Base-by-base conservation (phyloP, 1,284 basidiomycete genomes). In the Erythrobasidium hasegawianum region DNA sequence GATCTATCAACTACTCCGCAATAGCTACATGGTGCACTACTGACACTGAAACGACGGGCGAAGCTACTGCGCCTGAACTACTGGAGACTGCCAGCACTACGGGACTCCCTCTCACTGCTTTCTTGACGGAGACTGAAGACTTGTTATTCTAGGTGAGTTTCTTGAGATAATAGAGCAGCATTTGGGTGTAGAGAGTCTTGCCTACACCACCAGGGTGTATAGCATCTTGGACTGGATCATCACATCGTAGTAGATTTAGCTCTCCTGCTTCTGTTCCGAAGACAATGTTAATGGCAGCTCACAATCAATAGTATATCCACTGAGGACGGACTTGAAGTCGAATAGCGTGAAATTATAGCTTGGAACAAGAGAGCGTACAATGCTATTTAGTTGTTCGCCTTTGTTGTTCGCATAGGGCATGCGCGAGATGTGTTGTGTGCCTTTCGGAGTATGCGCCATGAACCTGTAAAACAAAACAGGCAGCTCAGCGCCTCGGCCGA, bases 141-240 rank as follows among this genome's bases (percentile, higher is more conserved):
- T n/a, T n/a, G n/a, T n/a, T n/a, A n/a, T n/a, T n/a, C n/a, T n/a
- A 33, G 33, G 33, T 33, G 33, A 33, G 33, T 11, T 33, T 33
- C 33, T 33, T 26, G 13, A 64, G n/a, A 20, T 56, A 64, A 24
- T 64, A 64, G 41, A 64, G 41, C 10, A 64, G 40, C 60, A 64
- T 64, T 20, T 64, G 60, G 11, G 50, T 64, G 26, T 53, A 64
- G 24, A 64, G 14, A 3, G 60, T 43, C 41, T 56, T 64, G 13
- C 60, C 60, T 33, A 64, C 54, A 33, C 45, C 54, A n/a, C 60
- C 60, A 33, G 54, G n/a, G 54, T 64, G 60, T 9, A 64, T 52
- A 1, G 60, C 52, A 24, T 52, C 60, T 26, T 64, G 49, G 29
- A 54, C 53, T 64, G 38, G n/a, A n/a, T n/a, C n/a, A n/a, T n/a